phyloP scores from a whole-genome alignment of 495 filamentous ascomycete genomes.

The Chaetomium fimeti region DNA sequence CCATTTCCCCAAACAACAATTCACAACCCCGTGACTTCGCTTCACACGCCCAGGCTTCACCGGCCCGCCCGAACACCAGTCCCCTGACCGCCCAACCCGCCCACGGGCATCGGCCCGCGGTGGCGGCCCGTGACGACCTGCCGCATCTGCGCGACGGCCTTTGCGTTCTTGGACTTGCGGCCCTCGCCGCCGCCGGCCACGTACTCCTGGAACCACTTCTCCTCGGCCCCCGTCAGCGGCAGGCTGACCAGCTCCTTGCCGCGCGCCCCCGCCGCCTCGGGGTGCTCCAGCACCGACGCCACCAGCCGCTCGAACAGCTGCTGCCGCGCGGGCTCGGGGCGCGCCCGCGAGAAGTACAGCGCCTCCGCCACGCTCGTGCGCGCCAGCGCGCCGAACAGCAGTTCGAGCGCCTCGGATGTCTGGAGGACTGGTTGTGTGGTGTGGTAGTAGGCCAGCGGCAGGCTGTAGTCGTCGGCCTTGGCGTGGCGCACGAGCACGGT shows the following conservation, averaged over 20 bases:
- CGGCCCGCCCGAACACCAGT: constrained; percentile 6
- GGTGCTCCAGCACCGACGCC: constrained; percentile 56
- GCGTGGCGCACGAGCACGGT: constrained; percentile 62
- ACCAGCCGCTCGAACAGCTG: constrained; percentile 67
- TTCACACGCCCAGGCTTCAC: not conserved
- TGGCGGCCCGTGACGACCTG: constrained; percentile 44
- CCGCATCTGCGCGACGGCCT: constrained; percentile 69
- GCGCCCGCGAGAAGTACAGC: constrained; percentile 67
- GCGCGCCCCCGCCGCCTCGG: constrained; percentile 43
- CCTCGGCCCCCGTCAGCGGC: constrained; percentile 66
- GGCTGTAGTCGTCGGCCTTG: constrained; percentile 58
- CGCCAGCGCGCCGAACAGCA: constrained; percentile 65
- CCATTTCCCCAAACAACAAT: not conserved
- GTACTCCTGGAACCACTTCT: constrained; percentile 67
- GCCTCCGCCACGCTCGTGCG: constrained; percentile 67
- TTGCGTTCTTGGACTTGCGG: constrained; percentile 58
- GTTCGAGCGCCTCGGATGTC: constrained; percentile 55
- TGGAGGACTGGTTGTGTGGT: constrained; percentile 65
- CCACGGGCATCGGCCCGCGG: constrained; percentile 12
- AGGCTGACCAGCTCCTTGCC: constrained; percentile 69
- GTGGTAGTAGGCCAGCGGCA: constrained; percentile 75
- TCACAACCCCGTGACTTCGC: not conserved
- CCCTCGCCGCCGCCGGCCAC: constrained; percentile 63
- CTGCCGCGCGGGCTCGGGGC: constrained; percentile 58
- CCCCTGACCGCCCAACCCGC: constrained; percentile 3